Conservation (phyloP, 2,329 filamentous ascomycete genomes). For the Pseudocercospora cruenta region DNA sequence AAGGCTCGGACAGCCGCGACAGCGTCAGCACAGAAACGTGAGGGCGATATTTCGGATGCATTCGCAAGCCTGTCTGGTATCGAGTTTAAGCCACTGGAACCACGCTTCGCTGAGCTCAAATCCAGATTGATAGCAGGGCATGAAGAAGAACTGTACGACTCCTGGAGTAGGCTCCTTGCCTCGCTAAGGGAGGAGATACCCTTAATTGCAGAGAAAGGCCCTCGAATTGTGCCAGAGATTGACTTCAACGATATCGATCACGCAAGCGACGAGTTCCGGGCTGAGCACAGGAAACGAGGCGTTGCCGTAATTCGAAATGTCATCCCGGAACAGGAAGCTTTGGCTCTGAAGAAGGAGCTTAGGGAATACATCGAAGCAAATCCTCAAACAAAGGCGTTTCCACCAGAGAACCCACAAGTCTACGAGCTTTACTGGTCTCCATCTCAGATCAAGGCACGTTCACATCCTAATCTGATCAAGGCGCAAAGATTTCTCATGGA, state of each 20-base stretch:
- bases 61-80: conserved; percentile 55
- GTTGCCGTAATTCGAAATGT: conserved; percentile 54
- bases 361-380: conserved; percentile 51
- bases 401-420: conserved; percentile 53
- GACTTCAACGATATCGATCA: conserved; percentile 50
- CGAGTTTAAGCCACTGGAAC: conserved; percentile 48
- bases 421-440: conserved; percentile 57
- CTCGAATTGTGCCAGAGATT: conserved; percentile 51
- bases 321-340: conserved; percentile 47
- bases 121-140: conserved; percentile 47
- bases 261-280: conserved; percentile 59
- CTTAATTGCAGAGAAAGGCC: conserved; percentile 47
- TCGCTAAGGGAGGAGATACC: conserved; percentile 50
- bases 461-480: conserved; percentile 51
- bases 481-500: conserved; percentile 54
- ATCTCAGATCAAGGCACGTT: conserved; percentile 51
- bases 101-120: conserved; percentile 53
- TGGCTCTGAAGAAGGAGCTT: conserved; percentile 50
- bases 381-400: conserved; percentile 53
- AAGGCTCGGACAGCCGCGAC: conserved; percentile 28
- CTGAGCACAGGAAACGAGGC: conserved; percentile 61
- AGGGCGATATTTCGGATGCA: conserved; percentile 55
- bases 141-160: conserved; percentile 52
- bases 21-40: conserved; percentile 44
- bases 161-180: conserved; percentile 53